Percentiles rank a stretch among this genome's conserved stretches.
Evolutionary conservation across 768 basidiomycete genomes (phyloP).

Genomic region (Coprinellus micaceus): DNA sequence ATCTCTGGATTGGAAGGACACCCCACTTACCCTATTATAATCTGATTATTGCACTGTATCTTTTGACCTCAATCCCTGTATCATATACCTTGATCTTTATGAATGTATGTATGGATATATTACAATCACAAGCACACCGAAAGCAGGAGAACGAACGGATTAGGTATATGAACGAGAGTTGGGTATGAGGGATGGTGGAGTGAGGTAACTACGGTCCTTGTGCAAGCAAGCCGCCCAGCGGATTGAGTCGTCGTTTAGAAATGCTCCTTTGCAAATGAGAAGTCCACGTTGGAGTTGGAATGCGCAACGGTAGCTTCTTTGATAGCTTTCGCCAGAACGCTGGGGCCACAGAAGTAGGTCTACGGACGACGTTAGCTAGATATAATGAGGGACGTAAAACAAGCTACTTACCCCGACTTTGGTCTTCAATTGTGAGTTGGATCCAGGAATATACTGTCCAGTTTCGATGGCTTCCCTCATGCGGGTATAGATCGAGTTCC

Average conservation of each 20-base stretch:
- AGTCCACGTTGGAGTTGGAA: constrained; percentile 55
- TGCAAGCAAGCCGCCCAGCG: neutral
- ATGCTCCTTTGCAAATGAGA: constrained; percentile 75
- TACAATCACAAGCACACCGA: too few species aligned
- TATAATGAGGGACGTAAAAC: neutral
- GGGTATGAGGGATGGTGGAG: neutral
- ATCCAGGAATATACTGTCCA: constrained; percentile 79
- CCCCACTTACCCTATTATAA: neutral
- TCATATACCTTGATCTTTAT: neutral
- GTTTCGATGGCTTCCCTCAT: constrained; percentile 76
- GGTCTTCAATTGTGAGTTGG: constrained; percentile 74
- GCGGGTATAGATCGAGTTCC: constrained; percentile 73
- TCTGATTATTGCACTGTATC: neutral
- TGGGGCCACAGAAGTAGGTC: constrained; percentile 91
- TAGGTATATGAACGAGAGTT: too few species aligned
- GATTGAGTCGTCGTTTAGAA: constrained; percentile 2
- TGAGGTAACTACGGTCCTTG: neutral
- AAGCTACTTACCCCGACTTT: constrained; percentile 67
- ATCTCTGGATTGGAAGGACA: too few species aligned
- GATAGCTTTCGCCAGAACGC: constrained; percentile 69
- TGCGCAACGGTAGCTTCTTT: constrained; percentile 63
- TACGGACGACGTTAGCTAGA: constrained; percentile 24
- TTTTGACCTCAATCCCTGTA: neutral
- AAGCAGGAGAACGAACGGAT: too few species aligned
- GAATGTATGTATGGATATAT: too few species aligned